Evolutionary conservation across 169 alveolate genomes (phyloP), one percentile per base, ranked within the genome.

Genomic region (Babesia bigemina): DNA sequence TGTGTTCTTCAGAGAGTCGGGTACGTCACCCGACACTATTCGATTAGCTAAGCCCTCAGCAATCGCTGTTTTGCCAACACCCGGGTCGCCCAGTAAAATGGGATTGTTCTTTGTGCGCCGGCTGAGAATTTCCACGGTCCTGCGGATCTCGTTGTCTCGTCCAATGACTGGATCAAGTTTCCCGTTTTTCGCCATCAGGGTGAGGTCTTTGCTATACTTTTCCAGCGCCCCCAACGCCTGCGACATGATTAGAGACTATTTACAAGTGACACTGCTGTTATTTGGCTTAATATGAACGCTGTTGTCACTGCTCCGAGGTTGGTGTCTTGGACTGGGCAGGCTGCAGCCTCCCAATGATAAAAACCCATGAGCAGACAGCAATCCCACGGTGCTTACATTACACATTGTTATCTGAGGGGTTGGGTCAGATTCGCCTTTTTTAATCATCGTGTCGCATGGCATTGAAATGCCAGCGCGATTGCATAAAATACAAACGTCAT

Each of bases 1-100:
- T 11, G 96, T 74, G 76, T 89, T 90, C 67, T 89, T 90, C 56
- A 93, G 90, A 21, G 96, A 88, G 65, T 93, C 96, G 0, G 96
- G 96, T 17, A 93, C 96, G 57, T 93, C 96, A 21, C 96, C 96
- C 26, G 94, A 88, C 10, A 93, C 93, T 24, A 93, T 92, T 36
- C 95, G 85, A 59, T 88, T 92, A 17, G 96, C 96, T 60, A 93
- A 69, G 0, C 97, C 97, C 71, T 94, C 97, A 10, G 90, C 97
- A 29, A 94, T 86, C 16, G 97, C 97, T 16, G 96, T 93, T 75
- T 94, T 94, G 21, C 97, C 97, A 36, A 94, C 97, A 12, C 96
- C 96, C 0, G 96, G 96, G 55, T 93, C 96, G 0, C 96, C 96
- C 29, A 93, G 77, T 45, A 93, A 73, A 8, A 93, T 87, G 16